These are phyloP conservation scores for Nigrograna mackinnonii DNA, from an alignment of 2,329 filamentous ascomycete genomes.

Conservation along the genomic window DNA sequence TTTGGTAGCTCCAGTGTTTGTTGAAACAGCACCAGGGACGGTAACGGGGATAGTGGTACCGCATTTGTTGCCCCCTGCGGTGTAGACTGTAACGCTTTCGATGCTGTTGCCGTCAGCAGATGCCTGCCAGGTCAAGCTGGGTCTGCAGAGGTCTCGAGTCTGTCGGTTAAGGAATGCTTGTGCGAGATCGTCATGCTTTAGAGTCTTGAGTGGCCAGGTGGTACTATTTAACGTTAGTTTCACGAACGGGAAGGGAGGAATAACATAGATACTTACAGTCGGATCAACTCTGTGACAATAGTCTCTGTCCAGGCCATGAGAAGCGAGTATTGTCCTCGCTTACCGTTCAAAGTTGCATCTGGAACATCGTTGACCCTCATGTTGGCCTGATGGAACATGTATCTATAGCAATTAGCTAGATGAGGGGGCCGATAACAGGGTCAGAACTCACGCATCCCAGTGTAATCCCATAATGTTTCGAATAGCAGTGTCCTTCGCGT, in stretches of 20 bases:
- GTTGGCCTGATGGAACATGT: slow-evolving; percentile 70
- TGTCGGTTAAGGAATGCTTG: slow-evolving; percentile 56
- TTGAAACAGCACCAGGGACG: slow-evolving; percentile 50
- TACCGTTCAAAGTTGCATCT: slow-evolving; percentile 53
- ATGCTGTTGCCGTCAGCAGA: slow-evolving; percentile 49
- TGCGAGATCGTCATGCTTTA: slow-evolving; percentile 61
- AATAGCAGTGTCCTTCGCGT: slow-evolving; percentile 57
- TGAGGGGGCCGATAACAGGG: background rate
- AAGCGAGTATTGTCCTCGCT: slow-evolving; percentile 53
- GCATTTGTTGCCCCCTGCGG: slow-evolving; percentile 55
- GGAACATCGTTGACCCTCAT: slow-evolving; percentile 54
- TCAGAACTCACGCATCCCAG: slow-evolving; percentile 48
- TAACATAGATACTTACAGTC: slow-evolving; percentile 40
- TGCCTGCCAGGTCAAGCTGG: slow-evolving; percentile 52
- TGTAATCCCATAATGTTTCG: slow-evolving; percentile 61
- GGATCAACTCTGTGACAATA: slow-evolving; percentile 56
- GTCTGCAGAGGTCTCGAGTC: slow-evolving; percentile 57
- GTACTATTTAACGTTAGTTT: slow-evolving; percentile 20
- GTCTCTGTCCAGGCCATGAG: slow-evolving; percentile 62
- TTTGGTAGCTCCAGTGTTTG: slow-evolving; percentile 47
- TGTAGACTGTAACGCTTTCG: slow-evolving; percentile 53
- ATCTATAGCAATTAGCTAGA: slow-evolving; percentile 30
- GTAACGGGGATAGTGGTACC: slow-evolving; percentile 58
- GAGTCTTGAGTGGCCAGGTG: slow-evolving; percentile 57
- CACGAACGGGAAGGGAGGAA: background rate